Base-by-base conservation (phyloP, 106 monocot species). In the Amphibolis antarctica region DNA sequence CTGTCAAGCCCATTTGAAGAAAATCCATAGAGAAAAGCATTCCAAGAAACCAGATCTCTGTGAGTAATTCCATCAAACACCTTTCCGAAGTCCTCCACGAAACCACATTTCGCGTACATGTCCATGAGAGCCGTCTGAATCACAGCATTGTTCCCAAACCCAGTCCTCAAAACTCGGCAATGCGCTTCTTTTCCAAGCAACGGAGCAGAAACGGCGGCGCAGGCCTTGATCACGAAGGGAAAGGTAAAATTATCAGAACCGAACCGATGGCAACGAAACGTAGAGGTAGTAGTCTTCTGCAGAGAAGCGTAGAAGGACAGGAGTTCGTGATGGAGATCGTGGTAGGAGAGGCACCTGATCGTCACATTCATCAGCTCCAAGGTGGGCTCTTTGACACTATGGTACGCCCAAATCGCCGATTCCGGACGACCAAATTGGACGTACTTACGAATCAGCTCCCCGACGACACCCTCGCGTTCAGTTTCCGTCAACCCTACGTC, bases 11-110 rank as follows among this genome's bases (percentile, higher is more conserved):
- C 81, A 65, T 88, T 79, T 1, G 59, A 63, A 12, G 74, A 73
- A 55, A 71, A 84, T 15, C 79, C 84, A n/a, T 53, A 81, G 46
- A 88, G 60, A 60, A 88, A 58, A 0, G 76, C 81, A 44, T 88
- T 88, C 81, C 81, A 88, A 0, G 81, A 73, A 21, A 88, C 63
- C 67, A 77, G 74, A 59, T 88, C 88, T 74, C 74, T 75, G 0
- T 62, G 31, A 63, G 63, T 11, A 48, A 88, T 81, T 76, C 42
- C 62, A 66, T 81, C 88, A 55, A 88, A 88, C 46, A 84, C 81
- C 56, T 60, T 70, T 23, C 52, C 31, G 9, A 84, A 64, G n/a
- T 10, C 26, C 9, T 31, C 69, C 56, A 84, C 23, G 29, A 10
- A 22, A 7, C 81, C 73, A 11, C n/a, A 57, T 66, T 84, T 88